Evolutionary conservation across 139 green algal species (phyloP).

Genomic region (Picochlorum sp.): DNA sequence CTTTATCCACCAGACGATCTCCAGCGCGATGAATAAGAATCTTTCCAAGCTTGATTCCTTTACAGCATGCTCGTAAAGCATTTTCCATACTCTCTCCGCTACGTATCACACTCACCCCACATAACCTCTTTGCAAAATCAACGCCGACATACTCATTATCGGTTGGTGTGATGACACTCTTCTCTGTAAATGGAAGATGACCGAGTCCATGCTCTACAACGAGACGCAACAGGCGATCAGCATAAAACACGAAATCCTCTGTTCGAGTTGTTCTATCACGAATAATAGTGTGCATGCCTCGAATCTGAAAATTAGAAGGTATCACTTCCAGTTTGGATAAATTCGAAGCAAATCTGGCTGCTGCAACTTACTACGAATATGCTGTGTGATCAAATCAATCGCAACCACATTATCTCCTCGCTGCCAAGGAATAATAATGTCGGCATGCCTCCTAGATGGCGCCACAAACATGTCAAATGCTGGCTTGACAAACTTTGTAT

Average conservation of each 20-base stretch:
- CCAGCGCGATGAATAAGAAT: conserved; percentile 80
- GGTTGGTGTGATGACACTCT: conserved; percentile 81
- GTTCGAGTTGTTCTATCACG: conserved; percentile 69
- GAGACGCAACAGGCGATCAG: conserved; percentile 75
- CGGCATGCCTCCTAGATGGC: conserved; percentile 70
- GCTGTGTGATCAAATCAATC: conserved; percentile 95
- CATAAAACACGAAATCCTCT: conserved; percentile 94
- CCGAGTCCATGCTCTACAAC: conserved; percentile 83
- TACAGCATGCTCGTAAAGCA: conserved; percentile 91
- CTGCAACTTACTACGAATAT: conserved; percentile 90
- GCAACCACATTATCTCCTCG: conserved; percentile 77
- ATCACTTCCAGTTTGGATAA: conserved; percentile 88
- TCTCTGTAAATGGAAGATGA: conserved; percentile 87
- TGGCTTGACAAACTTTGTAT: conserved; percentile 90
- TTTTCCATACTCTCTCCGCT: conserved; percentile 94
- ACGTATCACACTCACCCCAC: conserved; percentile 91
- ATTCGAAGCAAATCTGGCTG: conserved; percentile 86
- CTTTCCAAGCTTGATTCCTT: conserved; percentile 98
- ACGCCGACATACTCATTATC: conserved; percentile 82
- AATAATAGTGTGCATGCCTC: conserved; percentile 97
- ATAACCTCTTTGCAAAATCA: conserved; percentile 90
- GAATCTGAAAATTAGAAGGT: conserved; percentile 86
- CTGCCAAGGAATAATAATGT: conserved; percentile 93
- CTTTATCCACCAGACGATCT: conserved; percentile 22
- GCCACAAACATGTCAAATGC: conserved; percentile 85